Conservation (phyloP, 208 protist genomes). For the Leishmania aethiopica region DNA sequence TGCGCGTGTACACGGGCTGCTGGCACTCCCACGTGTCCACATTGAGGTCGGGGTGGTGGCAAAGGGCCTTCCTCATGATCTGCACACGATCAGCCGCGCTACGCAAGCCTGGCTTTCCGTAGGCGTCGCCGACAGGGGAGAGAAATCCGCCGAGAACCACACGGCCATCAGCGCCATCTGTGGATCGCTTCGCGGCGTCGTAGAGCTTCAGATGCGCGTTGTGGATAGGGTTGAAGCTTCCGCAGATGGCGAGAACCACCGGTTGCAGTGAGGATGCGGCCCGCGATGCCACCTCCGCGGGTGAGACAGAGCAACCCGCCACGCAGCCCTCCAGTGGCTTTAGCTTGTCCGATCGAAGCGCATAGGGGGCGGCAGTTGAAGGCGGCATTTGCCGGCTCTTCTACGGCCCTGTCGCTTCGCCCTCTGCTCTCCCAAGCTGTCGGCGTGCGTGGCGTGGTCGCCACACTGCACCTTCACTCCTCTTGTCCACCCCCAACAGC, state of each 20-base stretch:
- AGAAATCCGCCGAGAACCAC: slow-evolving; percentile 77
- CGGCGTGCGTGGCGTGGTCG: background rate
- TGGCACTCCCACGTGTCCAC: slow-evolving; percentile 82
- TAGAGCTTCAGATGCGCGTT: slow-evolving; percentile 71
- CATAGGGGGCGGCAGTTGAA: background rate
- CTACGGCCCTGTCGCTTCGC: background rate
- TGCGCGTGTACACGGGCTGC: slow-evolving; percentile 67
- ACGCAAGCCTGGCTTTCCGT: slow-evolving; percentile 69
- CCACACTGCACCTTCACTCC: background rate
- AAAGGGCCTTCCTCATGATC: slow-evolving; percentile 43
- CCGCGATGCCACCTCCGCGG: background rate
- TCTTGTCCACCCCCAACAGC: background rate
- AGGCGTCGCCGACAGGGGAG: slow-evolving; percentile 78
- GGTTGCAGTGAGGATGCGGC: slow-evolving; percentile 13
- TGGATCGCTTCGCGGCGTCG: slow-evolving; percentile 35
- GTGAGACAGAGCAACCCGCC: background rate
- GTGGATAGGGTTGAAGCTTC: slow-evolving; percentile 87
- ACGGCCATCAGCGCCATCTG: slow-evolving; percentile 12
- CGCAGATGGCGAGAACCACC: slow-evolving; percentile 69
- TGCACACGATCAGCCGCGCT: slow-evolving; percentile 43
- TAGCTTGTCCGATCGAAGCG: slow-evolving; percentile 37
- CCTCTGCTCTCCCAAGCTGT: background rate
- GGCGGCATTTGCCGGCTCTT: background rate
- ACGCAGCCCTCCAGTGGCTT: slow-evolving; percentile 18
- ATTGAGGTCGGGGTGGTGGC: slow-evolving; percentile 41